These are phyloP conservation scores for Aureobasidium sp. DNA, from an alignment of 2,329 filamentous ascomycete genomes.

Conservation along the genomic window DNA sequence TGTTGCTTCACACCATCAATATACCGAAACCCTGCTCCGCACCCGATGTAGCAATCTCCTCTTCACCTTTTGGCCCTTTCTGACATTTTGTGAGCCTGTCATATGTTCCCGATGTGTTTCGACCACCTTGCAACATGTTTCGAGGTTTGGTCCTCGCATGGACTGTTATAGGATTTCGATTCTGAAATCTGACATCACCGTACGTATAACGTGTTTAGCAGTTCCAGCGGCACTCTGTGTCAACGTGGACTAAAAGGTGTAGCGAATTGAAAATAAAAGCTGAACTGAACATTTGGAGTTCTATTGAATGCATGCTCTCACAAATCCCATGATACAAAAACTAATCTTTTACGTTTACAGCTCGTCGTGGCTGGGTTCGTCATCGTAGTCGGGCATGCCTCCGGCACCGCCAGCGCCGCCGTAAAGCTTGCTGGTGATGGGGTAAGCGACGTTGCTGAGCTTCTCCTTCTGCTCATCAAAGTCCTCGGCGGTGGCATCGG, in stretches of 20 bases:
- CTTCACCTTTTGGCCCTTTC: not conserved
- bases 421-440: slow-evolving; percentile 98
- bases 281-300: slow-evolving; percentile 4
- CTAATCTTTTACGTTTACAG: slow-evolving; percentile 29
- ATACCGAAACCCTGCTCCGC: not conserved
- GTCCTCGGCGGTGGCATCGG: slow-evolving; percentile 80
- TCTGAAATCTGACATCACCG: not conserved
- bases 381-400: slow-evolving; percentile 56
- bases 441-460: slow-evolving; percentile 91
- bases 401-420: slow-evolving; percentile 49
- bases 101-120: slow-evolving; percentile 1
- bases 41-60: not conserved
- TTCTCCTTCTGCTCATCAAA: slow-evolving; percentile 99
- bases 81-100: not conserved
- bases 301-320: slow-evolving; percentile 8
- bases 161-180: too few species aligned
- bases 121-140: not conserved
- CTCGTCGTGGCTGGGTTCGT: slow-evolving; percentile 51
- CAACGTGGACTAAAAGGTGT: not conserved
- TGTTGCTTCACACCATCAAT: not conserved
- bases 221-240: not conserved
- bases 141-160: not conserved
- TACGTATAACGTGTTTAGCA: not conserved
- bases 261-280: not conserved
- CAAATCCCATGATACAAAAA: slow-evolving; percentile 1